Conservation (phyloP, 345 rosid species). For the Turnera subulata region DNA sequence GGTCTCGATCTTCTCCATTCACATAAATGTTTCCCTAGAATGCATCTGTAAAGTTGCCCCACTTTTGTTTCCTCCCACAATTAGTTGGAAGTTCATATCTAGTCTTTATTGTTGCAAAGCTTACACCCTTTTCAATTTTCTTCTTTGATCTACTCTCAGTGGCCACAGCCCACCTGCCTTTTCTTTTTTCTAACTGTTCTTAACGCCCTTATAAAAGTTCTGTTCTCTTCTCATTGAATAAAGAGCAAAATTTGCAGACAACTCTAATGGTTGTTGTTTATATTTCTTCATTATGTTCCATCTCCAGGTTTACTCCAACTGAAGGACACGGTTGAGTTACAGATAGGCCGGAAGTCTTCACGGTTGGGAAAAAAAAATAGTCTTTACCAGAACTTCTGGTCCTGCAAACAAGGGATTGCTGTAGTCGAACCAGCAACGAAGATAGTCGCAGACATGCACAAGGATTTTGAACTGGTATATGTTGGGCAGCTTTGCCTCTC, state of each 20-base stretch:
- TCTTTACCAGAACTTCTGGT: conserved; percentile 36
- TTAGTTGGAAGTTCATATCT: conserved; percentile 20
- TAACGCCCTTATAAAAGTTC: not conserved
- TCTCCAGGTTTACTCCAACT: conserved; percentile 54
- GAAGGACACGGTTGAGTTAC: conserved; percentile 31
- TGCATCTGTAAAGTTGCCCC: conserved; percentile 4
- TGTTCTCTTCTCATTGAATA: not conserved
- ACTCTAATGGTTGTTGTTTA: not conserved
- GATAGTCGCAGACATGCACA: conserved; percentile 38
- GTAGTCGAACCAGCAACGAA: conserved; percentile 33
- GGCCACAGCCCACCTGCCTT: not conserved
- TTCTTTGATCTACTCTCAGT: not conserved
- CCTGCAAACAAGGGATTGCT: conserved; percentile 34
- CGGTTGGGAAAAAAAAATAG: conserved; percentile 22
- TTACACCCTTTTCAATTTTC: not conserved
- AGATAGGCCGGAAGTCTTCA: conserved; percentile 17
- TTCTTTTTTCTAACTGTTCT: not conserved
- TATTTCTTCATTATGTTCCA: not conserved
- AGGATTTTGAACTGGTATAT: conserved; percentile 15
- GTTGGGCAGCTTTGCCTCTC: conserved; percentile 24
- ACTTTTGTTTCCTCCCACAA: conserved; percentile 10
- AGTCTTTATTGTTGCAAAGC: conserved; percentile 1
- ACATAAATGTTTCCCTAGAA: too few species aligned
- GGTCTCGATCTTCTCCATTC: too few species aligned
- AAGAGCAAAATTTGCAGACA: not conserved